Evolutionary conservation across 306 rosid species (phyloP), one percentile per base, ranked within the genome.

Genomic region (Glycyrrhiza uralensis): DNA sequence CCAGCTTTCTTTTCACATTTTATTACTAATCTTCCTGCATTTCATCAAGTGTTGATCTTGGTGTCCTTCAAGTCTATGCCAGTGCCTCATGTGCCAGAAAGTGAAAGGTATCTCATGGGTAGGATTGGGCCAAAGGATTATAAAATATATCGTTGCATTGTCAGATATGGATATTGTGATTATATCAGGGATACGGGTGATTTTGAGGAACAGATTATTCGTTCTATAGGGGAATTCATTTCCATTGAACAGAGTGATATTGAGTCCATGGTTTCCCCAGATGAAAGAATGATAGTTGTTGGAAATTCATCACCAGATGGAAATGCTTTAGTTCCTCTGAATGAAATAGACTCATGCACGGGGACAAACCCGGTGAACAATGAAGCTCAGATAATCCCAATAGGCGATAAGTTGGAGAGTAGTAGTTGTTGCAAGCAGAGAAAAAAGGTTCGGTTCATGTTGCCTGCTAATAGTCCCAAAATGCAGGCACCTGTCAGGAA

Each of bases 1-100:
- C 97, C 96, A n/a, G 88, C 96, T 56, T 91, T 91, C 85, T 91
- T 91, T 83, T 87, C 97, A 22, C 95, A 88, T 59, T 91, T 91
- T 51, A 87, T 91, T 6, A 84, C 96, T 0, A 91, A 91, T 56
- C 89, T 89, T 66, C 97, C 97, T 45, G 92, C 96, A 23, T 91
- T 82, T 77, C 97, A 91, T 79, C 91, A 85, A 75, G 88, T 91
- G 28, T 18, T 91, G 74, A 91, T 91, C 71, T 74, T 88, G 52
- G 95, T 88, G 61, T 87, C 97, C 65, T 91, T 91, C 87, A 88
- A 88, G 90, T 80, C 92, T 12, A 65, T 85, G 30, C 80, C 97
- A 0, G 85, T 85, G 80, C 92, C 95, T 26, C 82, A 71, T 69
- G 83, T 91, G 20, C 82, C 82, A 2, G 81, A 85, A 33, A 82